These are phyloP conservation scores for Penicillium sp. DNA, from an alignment of 2,329 filamentous ascomycete species.

Conservation along the genomic window DNA sequence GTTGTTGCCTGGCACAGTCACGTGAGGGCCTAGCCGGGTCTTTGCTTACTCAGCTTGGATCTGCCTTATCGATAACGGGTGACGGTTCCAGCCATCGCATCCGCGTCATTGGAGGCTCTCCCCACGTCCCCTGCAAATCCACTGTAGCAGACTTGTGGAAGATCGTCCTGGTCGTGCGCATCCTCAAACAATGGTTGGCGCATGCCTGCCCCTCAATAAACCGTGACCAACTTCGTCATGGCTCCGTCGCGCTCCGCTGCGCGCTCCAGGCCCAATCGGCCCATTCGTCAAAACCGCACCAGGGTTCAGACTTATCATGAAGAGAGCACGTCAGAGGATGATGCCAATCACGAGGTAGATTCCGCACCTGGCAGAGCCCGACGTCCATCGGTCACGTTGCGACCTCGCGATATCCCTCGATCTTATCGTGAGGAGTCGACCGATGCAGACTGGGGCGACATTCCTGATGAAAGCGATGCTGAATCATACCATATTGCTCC, in stretches of 20 bases:
- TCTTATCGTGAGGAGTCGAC: slow-evolving; percentile 36
- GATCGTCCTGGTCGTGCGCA: background rate
- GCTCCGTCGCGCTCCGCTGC: slow-evolving; percentile 24
- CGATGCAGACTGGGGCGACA: slow-evolving; percentile 24
- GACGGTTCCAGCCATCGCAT: slow-evolving; percentile 14
- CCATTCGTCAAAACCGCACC: slow-evolving; percentile 34
- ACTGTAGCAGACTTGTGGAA: background rate
- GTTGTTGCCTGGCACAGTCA: background rate
- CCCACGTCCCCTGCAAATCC: background rate
- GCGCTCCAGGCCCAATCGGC: slow-evolving; percentile 26
- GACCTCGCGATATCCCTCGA: slow-evolving; percentile 27
- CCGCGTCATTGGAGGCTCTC: background rate
- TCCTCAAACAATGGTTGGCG: background rate
- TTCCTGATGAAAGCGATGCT: slow-evolving; percentile 6
- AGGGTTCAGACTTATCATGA: slow-evolving; percentile 38
- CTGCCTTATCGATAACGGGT: slow-evolving; percentile 18
- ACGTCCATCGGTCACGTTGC: slow-evolving; percentile 26
- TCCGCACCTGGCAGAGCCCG: slow-evolving; percentile 12
- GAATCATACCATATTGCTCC: slow-evolving; percentile 7
- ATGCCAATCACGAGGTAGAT: slow-evolving; percentile 12
- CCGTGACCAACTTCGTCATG: slow-evolving; percentile 23
- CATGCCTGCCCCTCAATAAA: slow-evolving; percentile 9
- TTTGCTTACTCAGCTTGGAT: background rate
- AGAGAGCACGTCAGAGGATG: slow-evolving; percentile 32
- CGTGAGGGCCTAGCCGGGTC: background rate